A percentile compares a stretch with the other conserved stretches of the same genome.
Evolutionary conservation across 495 filamentous ascomycete genomes (phyloP).

Genomic region (Letharia lupina): DNA sequence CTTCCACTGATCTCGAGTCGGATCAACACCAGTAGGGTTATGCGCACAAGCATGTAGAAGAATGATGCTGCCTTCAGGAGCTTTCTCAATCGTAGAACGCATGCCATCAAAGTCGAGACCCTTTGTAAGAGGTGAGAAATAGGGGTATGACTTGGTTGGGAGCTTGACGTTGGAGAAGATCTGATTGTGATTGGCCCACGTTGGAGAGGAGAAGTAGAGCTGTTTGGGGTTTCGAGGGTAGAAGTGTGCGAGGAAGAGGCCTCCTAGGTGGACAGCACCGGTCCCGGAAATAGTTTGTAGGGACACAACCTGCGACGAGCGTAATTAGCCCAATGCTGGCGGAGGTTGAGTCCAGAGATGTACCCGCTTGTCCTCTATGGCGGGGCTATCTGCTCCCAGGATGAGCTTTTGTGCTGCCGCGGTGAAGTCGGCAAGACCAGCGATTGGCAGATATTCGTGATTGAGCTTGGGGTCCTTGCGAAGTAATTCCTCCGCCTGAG

Average conservation of each 20-base stretch:
- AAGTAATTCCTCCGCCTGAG: constrained; percentile 79
- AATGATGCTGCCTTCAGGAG: constrained; percentile 72
- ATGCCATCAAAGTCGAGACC: constrained; percentile 90
- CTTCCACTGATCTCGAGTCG: constrained; percentile 88
- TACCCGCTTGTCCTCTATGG: constrained; percentile 75
- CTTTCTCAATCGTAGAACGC: constrained; percentile 55
- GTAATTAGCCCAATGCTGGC: not conserved
- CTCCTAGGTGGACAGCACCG: constrained; percentile 50
- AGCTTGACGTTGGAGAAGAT: constrained; percentile 91
- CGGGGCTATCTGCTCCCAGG: constrained; percentile 69
- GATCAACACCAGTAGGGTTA: constrained; percentile 97
- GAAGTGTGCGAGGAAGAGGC: constrained; percentile 49
- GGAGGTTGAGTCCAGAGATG: not conserved
- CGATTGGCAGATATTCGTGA: constrained; percentile 97
- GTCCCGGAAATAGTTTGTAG: constrained; percentile 55
- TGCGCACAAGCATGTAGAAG: constrained; percentile 95
- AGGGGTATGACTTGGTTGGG: constrained; percentile 75
- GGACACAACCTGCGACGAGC: constrained; percentile 36
- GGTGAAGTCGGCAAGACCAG: constrained; percentile 76
- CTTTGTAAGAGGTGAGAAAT: constrained; percentile 79
- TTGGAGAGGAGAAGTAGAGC: constrained; percentile 86
- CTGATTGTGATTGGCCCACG: constrained; percentile 98
- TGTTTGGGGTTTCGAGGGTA: constrained; percentile 45
- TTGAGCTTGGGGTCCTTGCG: constrained; percentile 82
- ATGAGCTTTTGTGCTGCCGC: constrained; percentile 83